phyloP scores from a whole-genome alignment of 2,329 filamentous ascomycete genomes.

The Hirsutella thompsonii region DNA sequence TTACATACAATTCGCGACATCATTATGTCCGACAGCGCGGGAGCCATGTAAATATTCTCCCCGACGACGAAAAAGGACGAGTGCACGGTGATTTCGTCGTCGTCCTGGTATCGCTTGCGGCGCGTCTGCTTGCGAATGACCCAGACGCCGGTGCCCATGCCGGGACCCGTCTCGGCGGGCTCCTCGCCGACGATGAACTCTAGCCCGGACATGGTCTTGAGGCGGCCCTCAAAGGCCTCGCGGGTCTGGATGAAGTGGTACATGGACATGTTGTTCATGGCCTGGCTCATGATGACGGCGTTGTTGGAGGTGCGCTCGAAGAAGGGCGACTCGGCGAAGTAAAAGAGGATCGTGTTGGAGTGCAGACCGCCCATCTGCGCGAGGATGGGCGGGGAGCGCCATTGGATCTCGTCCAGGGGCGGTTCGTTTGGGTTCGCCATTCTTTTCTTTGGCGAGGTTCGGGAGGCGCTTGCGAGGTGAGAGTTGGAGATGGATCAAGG shows the following conservation, averaged over 20 bases:
- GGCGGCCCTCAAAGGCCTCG: slow-evolving; percentile 48
- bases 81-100: slow-evolving; percentile 47
- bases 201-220: slow-evolving; percentile 51
- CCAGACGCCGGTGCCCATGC: slow-evolving; percentile 57
- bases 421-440: slow-evolving; percentile 36
- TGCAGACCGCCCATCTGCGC: slow-evolving; percentile 45
- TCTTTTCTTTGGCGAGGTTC: neutral
- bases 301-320: slow-evolving; percentile 58
- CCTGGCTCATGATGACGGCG: slow-evolving; percentile 47
- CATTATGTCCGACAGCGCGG: slow-evolving; percentile 45
- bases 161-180: slow-evolving; percentile 48
- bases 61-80: slow-evolving; percentile 52
- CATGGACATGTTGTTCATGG: slow-evolving; percentile 47
- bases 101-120: slow-evolving; percentile 38
- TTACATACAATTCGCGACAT: slow-evolving; percentile 44
- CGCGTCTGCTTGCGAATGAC: slow-evolving; percentile 57
- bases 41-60: slow-evolving; percentile 55
- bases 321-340: slow-evolving; percentile 56
- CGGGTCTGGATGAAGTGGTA: slow-evolving; percentile 44
- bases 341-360: slow-evolving; percentile 52
- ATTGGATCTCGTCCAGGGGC: slow-evolving; percentile 55
- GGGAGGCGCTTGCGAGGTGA: neutral
- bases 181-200: slow-evolving; percentile 56
- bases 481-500: no score
- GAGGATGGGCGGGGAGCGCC: slow-evolving; percentile 39